Base-by-base conservation (phyloP, 139 green algal genomes). In the Chlorella sp. region DNA sequence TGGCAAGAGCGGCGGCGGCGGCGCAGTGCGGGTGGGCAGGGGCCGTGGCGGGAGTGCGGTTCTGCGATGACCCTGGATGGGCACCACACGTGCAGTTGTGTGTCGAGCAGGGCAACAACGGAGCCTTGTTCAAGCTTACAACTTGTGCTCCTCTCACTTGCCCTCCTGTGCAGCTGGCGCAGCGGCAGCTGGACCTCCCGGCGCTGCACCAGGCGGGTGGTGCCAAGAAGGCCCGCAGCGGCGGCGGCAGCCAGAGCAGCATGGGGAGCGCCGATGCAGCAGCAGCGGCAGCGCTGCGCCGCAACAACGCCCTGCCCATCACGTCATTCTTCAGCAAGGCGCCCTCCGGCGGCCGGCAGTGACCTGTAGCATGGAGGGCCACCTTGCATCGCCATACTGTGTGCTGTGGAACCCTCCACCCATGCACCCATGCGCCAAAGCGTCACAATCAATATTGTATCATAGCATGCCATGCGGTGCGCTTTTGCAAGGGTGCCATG, bases 301-400 rank as follows among this genome's bases (percentile, higher is more conserved):
- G 76, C 54, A 82, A 41, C 76, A 82, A 82, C 17, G 76, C 58
- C 5, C 58, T 83, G 60, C 60, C 77, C 40, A 83, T 83, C 60
- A 83, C 77, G 2, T 58, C 34, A 16, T 83, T 83, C 40, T 83
- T 83, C 41, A 73, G 38, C 54, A 60, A 60, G 51, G 51, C 51
- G 13, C 11, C 51, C 16, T 24, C 51, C 16, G 51, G 51, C 51
- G 24, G 51, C 51, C 51, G 51, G 51, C 51, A 60, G 16, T 60
- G 51, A 60, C 51, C 51, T 54, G 46, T 8, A 19, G 46, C 8
- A 11, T 11, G 8, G 11, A 8, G 46, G 11, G 46, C 46, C 11
- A 54, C 46, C 11, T 8, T 11, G 11, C 11, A 11, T 11, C 8
- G 8, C 11, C 46, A 54, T 8, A 19, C 46, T 19, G 11, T 54